Evolutionary conservation across 768 basidiomycete species (phyloP).

Genomic region (Suillus clintonianus): DNA sequence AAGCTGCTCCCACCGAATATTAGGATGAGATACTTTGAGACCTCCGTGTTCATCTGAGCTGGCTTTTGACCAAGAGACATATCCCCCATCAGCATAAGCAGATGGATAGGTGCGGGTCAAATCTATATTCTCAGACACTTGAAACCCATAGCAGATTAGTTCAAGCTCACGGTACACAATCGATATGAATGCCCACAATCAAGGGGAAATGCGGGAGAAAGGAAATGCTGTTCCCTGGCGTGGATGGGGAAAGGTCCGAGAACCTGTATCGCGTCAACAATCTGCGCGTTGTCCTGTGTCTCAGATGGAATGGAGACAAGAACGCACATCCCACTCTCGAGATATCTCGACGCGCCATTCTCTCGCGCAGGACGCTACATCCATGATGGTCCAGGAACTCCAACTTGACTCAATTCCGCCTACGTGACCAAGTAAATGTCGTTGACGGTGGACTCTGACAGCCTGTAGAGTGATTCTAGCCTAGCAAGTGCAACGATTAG

Average conservation of each 20-base stretch:
- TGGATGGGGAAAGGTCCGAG: conserved; percentile 85
- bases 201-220: conserved; percentile 77
- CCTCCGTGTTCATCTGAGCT: conserved; percentile 44
- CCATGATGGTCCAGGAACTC: not conserved
- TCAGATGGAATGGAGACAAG: not conserved
- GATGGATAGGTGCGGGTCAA: conserved; percentile 58
- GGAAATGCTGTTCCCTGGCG: conserved; percentile 79
- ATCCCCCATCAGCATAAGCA: conserved; percentile 58
- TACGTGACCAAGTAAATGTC: too few species aligned
- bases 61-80: conserved; percentile 58
- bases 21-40: conserved; percentile 64
- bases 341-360: conserved; percentile 27
- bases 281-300: not conserved
- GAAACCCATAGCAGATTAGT: not conserved
- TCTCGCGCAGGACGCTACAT: not conserved
- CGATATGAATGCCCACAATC: conserved; percentile 46
- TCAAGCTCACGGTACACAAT: not conserved
- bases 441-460: not conserved
- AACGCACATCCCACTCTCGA: conserved; percentile 30
- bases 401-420: not conserved
- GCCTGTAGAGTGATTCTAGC: too few species aligned
- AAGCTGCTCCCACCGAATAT: conserved; percentile 71
- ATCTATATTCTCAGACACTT: conserved; percentile 56
- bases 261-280: conserved; percentile 42
- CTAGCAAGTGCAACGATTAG: too few species aligned